Evolutionary conservation across 2,329 filamentous ascomycete genomes (phyloP).

Genomic region (Hypoxylon sp.): DNA sequence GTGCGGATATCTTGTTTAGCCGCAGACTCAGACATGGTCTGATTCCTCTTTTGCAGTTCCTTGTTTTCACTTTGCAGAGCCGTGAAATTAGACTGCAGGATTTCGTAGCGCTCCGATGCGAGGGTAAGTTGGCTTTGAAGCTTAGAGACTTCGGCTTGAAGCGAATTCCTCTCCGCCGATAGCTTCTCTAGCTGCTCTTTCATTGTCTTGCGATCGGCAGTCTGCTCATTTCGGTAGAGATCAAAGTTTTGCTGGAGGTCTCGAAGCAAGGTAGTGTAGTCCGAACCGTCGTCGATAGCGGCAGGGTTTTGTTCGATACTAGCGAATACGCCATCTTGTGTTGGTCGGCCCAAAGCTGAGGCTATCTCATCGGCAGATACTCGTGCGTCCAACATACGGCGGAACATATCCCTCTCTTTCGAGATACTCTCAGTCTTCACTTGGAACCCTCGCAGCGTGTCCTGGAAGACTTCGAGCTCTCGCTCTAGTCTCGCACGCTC

Average conservation of each 20-base stretch:
- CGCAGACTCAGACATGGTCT: constrained; percentile 81
- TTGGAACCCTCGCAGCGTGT: constrained; percentile 85
- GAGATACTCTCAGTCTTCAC: constrained; percentile 92
- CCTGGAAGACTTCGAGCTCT: constrained; percentile 79
- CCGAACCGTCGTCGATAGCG: constrained; percentile 67
- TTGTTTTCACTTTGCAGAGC: constrained; percentile 86
- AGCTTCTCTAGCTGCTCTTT: constrained; percentile 87
- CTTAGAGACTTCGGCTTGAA: constrained; percentile 85
- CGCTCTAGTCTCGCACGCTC: constrained; percentile 79
- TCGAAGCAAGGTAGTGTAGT: constrained; percentile 81
- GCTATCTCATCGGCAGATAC: constrained; percentile 70
- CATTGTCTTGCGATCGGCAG: constrained; percentile 82
- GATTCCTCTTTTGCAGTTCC: constrained; percentile 86
- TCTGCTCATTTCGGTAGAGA: constrained; percentile 85
- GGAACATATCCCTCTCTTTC: constrained; percentile 97
- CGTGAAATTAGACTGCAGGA: constrained; percentile 88
- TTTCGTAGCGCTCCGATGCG: constrained; percentile 85
- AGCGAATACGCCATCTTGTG: constrained; percentile 69
- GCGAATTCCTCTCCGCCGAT: constrained; percentile 81
- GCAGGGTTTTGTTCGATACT: constrained; percentile 69
- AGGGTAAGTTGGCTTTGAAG: constrained; percentile 84
- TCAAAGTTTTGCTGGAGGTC: constrained; percentile 93
- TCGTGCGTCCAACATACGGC: constrained; percentile 87
- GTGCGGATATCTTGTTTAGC: constrained; percentile 91
- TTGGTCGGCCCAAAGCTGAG: constrained; percentile 77